phyloP scores from a whole-genome alignment of 345 rosid species.

The Sapria himalayana region DNA sequence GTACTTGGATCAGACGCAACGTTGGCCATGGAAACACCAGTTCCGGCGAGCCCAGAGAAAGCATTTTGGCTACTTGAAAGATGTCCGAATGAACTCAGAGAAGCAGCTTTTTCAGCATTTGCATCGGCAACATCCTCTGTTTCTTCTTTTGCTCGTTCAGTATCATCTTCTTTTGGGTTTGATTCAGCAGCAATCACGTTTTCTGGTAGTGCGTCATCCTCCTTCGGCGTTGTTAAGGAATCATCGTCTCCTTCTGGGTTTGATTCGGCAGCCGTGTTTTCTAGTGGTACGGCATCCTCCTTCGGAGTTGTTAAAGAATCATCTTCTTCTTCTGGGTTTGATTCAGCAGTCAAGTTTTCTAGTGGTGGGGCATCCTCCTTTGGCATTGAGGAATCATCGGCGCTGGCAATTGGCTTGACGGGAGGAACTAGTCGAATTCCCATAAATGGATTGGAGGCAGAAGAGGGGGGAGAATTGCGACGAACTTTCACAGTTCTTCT shows the following conservation, averaged over 20 bases:
- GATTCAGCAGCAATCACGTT: slow-evolving; percentile 13
- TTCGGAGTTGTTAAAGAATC: no score
- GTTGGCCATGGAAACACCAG: slow-evolving; percentile 52
- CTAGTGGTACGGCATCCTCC: slow-evolving; percentile 12
- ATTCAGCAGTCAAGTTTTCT: slow-evolving; percentile 12
- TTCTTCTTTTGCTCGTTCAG: slow-evolving; percentile 21
- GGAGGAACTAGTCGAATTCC: slow-evolving; percentile 45
- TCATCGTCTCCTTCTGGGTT: slow-evolving; percentile 7
- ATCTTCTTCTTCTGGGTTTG: slow-evolving; percentile 8
- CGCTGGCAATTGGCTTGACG: slow-evolving; percentile 11
- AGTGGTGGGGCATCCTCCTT: slow-evolving; percentile 13
- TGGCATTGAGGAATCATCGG: no score
- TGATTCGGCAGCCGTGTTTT: slow-evolving; percentile 12
- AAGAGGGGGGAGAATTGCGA: slow-evolving; percentile 29
- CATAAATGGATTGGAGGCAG: slow-evolving; percentile 83
- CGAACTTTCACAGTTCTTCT: slow-evolving; percentile 70
- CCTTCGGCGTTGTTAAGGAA: no score
- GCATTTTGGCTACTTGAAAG: slow-evolving; percentile 92
- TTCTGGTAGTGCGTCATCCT: slow-evolving; percentile 11
- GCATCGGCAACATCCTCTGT: slow-evolving; percentile 20
- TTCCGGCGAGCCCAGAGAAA: slow-evolving; percentile 79
- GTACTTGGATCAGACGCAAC: slow-evolving; percentile 18
- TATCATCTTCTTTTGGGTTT: slow-evolving; percentile 8
- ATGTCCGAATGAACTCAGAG: slow-evolving; percentile 72
- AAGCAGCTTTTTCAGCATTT: slow-evolving; percentile 21